phyloP scores from a whole-genome alignment of 768 basidiomycete species.

The Rhizopogon vesiculosus region DNA sequence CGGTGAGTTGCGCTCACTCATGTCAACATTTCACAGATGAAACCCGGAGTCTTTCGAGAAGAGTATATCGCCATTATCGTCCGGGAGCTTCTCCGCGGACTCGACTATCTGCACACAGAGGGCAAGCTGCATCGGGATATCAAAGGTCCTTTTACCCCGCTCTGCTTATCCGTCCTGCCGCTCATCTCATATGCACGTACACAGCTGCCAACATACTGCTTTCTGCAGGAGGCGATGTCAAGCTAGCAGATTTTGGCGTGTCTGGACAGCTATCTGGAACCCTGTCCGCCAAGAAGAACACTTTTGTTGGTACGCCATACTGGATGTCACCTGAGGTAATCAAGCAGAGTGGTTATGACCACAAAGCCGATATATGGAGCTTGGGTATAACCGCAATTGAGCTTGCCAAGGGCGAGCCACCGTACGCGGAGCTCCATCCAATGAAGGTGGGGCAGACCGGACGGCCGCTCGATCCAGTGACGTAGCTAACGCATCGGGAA shows the following conservation, averaged over 20 bases:
- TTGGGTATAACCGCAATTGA: constrained; percentile 97
- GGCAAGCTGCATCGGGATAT: constrained; percentile 99
- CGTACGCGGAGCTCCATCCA: constrained; percentile 96
- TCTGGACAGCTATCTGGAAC: constrained; percentile 96
- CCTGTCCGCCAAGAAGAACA: constrained; percentile 93
- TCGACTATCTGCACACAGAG: constrained; percentile 94
- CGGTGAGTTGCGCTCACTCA: neutral
- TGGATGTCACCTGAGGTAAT: constrained; percentile 99
- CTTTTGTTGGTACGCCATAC: constrained; percentile 96
- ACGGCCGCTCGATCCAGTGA: too few species aligned
- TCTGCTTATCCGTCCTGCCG: neutral
- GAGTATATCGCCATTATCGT: constrained; percentile 99
- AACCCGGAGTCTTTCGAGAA: constrained; percentile 95
- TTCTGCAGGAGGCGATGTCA: constrained; percentile 91
- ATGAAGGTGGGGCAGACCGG: constrained; percentile 74
- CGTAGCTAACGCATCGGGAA: neutral
- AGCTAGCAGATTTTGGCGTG: constrained; percentile 97
- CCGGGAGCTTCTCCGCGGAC: constrained; percentile 83
- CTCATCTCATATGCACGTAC: neutral
- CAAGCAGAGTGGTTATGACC: constrained; percentile 98
- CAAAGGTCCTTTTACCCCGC: constrained; percentile 61
- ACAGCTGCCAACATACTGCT: constrained; percentile 92
- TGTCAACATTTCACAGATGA: constrained; percentile 63
- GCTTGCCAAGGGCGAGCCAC: constrained; percentile 95
- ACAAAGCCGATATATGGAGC: constrained; percentile 99